A percentile compares a stretch with the other conserved stretches of the same genome.
Evolutionary conservation across 305 asterid species (phyloP).

Genomic region (Nicotiana rustica): DNA sequence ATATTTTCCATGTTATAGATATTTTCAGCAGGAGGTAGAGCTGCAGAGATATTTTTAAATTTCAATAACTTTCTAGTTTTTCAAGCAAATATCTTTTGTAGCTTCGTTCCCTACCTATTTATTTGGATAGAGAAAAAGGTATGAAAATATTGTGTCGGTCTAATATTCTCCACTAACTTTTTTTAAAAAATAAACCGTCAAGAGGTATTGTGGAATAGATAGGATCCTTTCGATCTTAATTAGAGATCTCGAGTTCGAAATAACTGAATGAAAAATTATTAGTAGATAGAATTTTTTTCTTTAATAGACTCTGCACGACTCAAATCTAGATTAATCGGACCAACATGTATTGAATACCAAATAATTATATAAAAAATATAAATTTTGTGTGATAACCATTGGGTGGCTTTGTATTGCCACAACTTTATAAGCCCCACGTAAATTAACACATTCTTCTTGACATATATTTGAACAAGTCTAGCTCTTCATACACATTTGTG

Average conservation of each 20-base stretch:
- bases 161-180: neutral
- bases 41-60: neutral
- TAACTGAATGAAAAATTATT: too few species aligned
- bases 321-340: too few species aligned
- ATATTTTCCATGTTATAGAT: neutral
- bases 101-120: neutral
- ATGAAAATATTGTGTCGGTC: neutral
- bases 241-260: too few species aligned
- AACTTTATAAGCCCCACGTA: slow-evolving; percentile 47
- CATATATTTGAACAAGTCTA: neutral
- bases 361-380: too few species aligned
- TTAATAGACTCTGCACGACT: too few species aligned
- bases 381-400: slow-evolving; percentile 49
- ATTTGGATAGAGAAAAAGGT: neutral
- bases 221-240: slow-evolving; percentile 32
- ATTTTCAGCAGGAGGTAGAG: neutral
- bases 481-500: slow-evolving; percentile 10
- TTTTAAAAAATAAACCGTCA: too few species aligned
- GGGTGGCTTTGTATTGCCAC: slow-evolving; percentile 56
- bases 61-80: neutral
- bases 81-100: neutral
- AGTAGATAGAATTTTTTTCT: too few species aligned
- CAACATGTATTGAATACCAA: too few species aligned
- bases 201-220: too few species aligned
- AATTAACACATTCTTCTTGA: slow-evolving; percentile 22